These are phyloP conservation scores for Beauveria bassiana DNA, from an alignment of 2,329 filamentous ascomycete genomes.

Conservation along the genomic window DNA sequence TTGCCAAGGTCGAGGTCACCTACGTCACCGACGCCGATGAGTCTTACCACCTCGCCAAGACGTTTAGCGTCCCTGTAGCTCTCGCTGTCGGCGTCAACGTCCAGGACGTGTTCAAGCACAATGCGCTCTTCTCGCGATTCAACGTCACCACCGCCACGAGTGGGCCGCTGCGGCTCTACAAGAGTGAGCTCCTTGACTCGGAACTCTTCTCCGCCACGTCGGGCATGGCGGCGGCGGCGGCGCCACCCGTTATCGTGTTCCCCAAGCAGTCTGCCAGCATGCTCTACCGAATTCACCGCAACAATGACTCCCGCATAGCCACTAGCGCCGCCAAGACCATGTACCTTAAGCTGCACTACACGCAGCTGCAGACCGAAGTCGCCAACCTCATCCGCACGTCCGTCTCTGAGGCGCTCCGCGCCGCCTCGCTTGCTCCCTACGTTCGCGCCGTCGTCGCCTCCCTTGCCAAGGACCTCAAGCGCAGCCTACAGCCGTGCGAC, in stretches of 20 bases:
- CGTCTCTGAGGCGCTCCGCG: slow-evolving; percentile 31
- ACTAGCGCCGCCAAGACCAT: slow-evolving; percentile 40
- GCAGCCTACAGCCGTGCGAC: slow-evolving; percentile 38
- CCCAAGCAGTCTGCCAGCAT: slow-evolving; percentile 74
- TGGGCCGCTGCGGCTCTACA: slow-evolving; percentile 66
- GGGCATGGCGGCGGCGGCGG: slow-evolving; percentile 29
- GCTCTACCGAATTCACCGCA: slow-evolving; percentile 68
- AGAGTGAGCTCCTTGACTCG: slow-evolving; percentile 62
- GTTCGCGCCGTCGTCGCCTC: slow-evolving; percentile 37
- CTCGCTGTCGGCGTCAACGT: slow-evolving; percentile 91
- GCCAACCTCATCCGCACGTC: slow-evolving; percentile 39
- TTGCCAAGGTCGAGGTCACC: slow-evolving; percentile 65
- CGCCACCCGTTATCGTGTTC: slow-evolving; percentile 55
- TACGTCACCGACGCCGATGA: slow-evolving; percentile 62
- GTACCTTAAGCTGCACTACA: slow-evolving; percentile 67
- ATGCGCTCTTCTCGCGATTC: slow-evolving; percentile 78
- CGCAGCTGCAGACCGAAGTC: slow-evolving; percentile 68
- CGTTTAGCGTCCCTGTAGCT: slow-evolving; percentile 61
- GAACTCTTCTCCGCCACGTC: slow-evolving; percentile 60
- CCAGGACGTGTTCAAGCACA: slow-evolving; percentile 86
- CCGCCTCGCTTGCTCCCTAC: slow-evolving; percentile 37
- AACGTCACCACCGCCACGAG: slow-evolving; percentile 75
- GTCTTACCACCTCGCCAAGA: slow-evolving; percentile 27
- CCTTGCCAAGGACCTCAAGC: slow-evolving; percentile 36
- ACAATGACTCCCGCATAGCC: slow-evolving; percentile 24